Conservation (phyloP, 2,329 filamentous ascomycete species). For the Trichocomaceae sp. region DNA sequence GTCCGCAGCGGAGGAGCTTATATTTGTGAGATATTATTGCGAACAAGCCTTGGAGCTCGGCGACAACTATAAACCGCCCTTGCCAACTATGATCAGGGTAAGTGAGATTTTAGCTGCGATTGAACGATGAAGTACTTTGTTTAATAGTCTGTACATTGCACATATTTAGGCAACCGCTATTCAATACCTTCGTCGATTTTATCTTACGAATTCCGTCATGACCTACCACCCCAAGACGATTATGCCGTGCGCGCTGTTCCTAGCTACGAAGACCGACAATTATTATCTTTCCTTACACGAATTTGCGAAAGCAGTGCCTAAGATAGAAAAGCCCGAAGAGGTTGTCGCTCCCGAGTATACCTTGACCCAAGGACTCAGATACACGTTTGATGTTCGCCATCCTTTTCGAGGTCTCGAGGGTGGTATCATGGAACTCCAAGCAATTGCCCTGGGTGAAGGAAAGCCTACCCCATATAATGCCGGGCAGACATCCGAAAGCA, state of each 20-base stretch:
- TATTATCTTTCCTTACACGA: constrained; percentile 61
- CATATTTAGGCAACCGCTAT: constrained; percentile 63
- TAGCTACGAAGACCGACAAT: constrained; percentile 88
- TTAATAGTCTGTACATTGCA: neutral
- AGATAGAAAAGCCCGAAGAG: constrained; percentile 68
- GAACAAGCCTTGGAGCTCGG: constrained; percentile 53
- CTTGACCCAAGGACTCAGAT: constrained; percentile 83
- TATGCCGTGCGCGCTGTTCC: constrained; percentile 83
- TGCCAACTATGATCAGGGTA: constrained; percentile 57
- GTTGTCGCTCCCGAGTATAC: constrained; percentile 89
- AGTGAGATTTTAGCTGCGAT: constrained; percentile 13
- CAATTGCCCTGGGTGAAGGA: constrained; percentile 57
- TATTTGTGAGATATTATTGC: constrained; percentile 74
- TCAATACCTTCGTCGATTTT: constrained; percentile 88
- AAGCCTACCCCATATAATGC: constrained; percentile 25
- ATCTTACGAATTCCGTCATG: constrained; percentile 91
- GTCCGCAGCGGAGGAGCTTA: constrained; percentile 73
- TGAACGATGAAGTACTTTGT: constrained; percentile 1
- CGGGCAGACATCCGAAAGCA: constrained; percentile 25
- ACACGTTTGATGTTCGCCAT: constrained; percentile 88
- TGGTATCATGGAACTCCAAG: constrained; percentile 71
- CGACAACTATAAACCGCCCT: constrained; percentile 50
- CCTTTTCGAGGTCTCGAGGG: constrained; percentile 85
- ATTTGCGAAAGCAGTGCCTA: constrained; percentile 64
- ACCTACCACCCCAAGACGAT: constrained; percentile 89